Evolutionary conservation across 2,329 filamentous ascomycete genomes (phyloP).

Genomic region (Beauveria scarabaeidicola): DNA sequence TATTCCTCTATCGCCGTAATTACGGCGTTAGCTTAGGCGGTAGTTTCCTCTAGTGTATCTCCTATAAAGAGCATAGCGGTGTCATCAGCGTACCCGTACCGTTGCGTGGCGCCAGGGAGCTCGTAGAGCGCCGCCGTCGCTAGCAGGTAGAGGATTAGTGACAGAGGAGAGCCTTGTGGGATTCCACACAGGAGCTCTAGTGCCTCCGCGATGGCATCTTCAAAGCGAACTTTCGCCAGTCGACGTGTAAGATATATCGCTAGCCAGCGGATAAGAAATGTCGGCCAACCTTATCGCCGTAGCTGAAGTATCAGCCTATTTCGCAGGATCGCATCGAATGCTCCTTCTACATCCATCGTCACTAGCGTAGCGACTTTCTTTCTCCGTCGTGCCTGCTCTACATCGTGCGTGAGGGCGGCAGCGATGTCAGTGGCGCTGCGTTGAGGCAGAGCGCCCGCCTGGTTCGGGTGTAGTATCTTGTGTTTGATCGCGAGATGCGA

Average conservation of each 20-base stretch:
- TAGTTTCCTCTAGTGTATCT: slow-evolving; percentile 12
- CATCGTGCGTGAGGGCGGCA: not conserved
- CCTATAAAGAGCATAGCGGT: slow-evolving; percentile 14
- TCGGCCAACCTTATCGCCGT: not conserved
- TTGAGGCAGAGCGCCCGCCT: not conserved
- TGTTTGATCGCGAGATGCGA: not conserved
- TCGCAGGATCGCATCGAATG: not conserved
- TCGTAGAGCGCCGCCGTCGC: not conserved
- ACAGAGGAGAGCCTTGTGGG: slow-evolving; percentile 1
- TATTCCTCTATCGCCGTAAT: slow-evolving; percentile 12
- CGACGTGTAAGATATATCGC: not conserved
- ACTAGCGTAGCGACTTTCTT: not conserved
- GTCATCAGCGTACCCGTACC: slow-evolving; percentile 17
- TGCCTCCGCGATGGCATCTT: not conserved
- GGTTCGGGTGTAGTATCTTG: not conserved
- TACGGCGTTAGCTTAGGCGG: slow-evolving; percentile 6
- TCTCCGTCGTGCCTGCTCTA: not conserved
- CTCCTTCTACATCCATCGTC: slow-evolving; percentile 1
- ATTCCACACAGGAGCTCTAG: not conserved
- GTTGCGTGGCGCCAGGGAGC: not conserved
- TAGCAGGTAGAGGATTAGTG: slow-evolving; percentile 1
- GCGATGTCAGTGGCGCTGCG: not conserved
- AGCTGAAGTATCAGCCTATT: not conserved
- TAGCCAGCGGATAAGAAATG: not conserved
- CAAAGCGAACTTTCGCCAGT: not conserved